Conservation (phyloP, 1,284 basidiomycete genomes). For the Phylloporus sp. region DNA sequence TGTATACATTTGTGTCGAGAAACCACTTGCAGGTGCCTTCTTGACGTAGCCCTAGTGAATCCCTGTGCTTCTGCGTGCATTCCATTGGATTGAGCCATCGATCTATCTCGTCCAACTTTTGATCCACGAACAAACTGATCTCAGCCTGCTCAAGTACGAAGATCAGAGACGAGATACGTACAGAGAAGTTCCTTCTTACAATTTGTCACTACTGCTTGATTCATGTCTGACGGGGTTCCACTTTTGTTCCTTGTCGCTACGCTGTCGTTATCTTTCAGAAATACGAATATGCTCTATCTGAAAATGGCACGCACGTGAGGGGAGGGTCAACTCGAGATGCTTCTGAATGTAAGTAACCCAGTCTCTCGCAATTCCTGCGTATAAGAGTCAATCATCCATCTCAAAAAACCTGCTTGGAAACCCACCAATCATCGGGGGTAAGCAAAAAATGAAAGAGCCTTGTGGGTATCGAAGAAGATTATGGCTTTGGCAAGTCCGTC, state of each 20-base stretch:
- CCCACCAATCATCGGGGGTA: neutral
- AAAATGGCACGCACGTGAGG: neutral
- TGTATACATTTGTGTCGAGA: neutral
- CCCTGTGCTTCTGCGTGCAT: slow-evolving; percentile 8
- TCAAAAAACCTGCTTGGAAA: neutral
- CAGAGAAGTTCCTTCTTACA: neutral
- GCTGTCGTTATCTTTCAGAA: neutral
- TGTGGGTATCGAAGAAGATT: neutral
- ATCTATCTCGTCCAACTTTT: neutral
- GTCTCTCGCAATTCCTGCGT: neutral
- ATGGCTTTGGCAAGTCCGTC: neutral
- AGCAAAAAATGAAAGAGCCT: slow-evolving; percentile 4
- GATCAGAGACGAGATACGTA: neutral
- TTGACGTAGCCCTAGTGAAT: neutral
- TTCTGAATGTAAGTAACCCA: neutral
- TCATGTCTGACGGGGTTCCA: neutral
- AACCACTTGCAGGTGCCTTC: slow-evolving; percentile 4
- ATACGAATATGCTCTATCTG: neutral
- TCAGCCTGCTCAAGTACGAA: neutral
- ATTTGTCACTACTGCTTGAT: neutral
- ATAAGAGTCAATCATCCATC: neutral
- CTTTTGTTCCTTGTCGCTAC: neutral
- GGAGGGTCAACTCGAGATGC: too few relatives aligned
- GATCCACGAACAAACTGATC: neutral
- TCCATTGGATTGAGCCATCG: slow-evolving; percentile 7